Conservation (phyloP, 129 eudicot species). For the Silybum marianum region DNA sequence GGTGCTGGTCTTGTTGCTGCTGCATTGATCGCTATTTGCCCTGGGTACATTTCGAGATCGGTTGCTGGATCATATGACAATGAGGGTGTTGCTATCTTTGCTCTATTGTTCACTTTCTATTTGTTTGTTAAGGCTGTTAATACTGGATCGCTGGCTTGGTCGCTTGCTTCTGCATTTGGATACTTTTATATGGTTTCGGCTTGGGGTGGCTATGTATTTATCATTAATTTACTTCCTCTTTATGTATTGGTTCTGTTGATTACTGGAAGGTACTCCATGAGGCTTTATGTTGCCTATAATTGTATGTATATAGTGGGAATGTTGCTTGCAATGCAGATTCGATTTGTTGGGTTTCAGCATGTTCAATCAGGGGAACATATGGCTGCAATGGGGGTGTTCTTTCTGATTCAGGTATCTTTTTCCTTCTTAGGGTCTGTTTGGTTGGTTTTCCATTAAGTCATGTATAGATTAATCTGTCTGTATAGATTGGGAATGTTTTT, state of each 20-base stretch:
- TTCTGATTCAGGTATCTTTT: slow-evolving; percentile 79
- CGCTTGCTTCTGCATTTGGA: slow-evolving; percentile 83
- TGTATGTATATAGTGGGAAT: slow-evolving; percentile 88
- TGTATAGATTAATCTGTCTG: too few species aligned
- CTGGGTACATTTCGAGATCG: slow-evolving; percentile 92
- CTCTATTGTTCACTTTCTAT: slow-evolving; percentile 81
- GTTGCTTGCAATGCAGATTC: slow-evolving; percentile 96
- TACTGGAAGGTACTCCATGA: slow-evolving; percentile 90
- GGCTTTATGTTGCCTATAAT: slow-evolving; percentile 88
- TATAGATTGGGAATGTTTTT: too few species aligned
- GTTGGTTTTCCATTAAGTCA: too few species aligned
- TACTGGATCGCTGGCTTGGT: slow-evolving; percentile 90
- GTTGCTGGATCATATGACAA: slow-evolving; percentile 95
- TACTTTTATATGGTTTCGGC: slow-evolving; percentile 97
- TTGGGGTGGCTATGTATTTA: slow-evolving; percentile 99
- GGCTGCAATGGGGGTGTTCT: slow-evolving; percentile 99
- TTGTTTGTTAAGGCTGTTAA: slow-evolving; percentile 94
- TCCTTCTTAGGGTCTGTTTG: not conserved
- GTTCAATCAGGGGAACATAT: slow-evolving; percentile 97
- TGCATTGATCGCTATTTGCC: slow-evolving; percentile 86
- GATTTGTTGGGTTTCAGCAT: slow-evolving; percentile 92
- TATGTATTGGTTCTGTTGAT: slow-evolving; percentile 86
- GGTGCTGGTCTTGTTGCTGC: slow-evolving; percentile 97
- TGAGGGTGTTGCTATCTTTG: slow-evolving; percentile 91
- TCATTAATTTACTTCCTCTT: slow-evolving; percentile 77